Evolutionary conservation across 2,329 filamentous ascomycete species (phyloP).

Genomic region (Scleromitrula shiraiana): DNA sequence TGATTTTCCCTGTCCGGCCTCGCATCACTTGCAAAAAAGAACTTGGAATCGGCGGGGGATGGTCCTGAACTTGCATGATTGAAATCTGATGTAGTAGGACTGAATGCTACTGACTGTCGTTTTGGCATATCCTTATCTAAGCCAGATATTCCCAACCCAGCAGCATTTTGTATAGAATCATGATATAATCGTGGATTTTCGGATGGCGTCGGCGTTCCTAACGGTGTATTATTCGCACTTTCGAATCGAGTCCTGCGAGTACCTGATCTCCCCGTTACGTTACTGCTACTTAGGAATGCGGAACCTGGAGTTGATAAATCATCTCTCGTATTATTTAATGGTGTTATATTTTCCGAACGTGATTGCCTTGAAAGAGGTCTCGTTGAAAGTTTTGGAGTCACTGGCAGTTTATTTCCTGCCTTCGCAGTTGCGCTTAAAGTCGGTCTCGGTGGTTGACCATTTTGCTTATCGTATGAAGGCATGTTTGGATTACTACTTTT

Average conservation of each 20-base stretch:
- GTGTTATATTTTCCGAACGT: conserved; percentile 33
- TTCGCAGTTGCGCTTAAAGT: conserved; percentile 56
- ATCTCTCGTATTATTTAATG: conserved; percentile 33
- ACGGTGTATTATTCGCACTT: conserved; percentile 59
- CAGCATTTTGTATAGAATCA: conserved; percentile 28
- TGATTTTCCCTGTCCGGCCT: conserved; percentile 33
- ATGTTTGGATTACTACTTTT: conserved; percentile 29
- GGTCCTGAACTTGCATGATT: conserved; percentile 23
- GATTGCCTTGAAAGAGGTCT: conserved; percentile 23
- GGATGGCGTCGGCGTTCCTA: conserved; percentile 30
- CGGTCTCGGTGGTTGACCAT: conserved; percentile 53
- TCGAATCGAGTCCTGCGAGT: conserved; percentile 64
- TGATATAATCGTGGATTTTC: conserved; percentile 8
- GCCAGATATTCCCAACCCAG: conserved; percentile 19
- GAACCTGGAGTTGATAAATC: conserved; percentile 45
- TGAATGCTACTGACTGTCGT: conserved; percentile 34
- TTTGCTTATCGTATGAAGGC: conserved; percentile 43
- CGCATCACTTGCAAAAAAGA: conserved; percentile 86
- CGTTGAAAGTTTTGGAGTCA: conserved; percentile 50
- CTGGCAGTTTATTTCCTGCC: conserved; percentile 42
- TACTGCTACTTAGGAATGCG: conserved; percentile 49
- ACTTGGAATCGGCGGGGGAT: conserved; percentile 50
- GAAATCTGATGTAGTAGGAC: conserved; percentile 32
- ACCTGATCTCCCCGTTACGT: conserved; percentile 73
- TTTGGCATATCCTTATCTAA: conserved; percentile 24